Percentiles rank a stretch among this genome's conserved stretches.
Conservation (phyloP, 352 stramenopile genomes). For the Pythium rhizo-oryzae region DNA sequence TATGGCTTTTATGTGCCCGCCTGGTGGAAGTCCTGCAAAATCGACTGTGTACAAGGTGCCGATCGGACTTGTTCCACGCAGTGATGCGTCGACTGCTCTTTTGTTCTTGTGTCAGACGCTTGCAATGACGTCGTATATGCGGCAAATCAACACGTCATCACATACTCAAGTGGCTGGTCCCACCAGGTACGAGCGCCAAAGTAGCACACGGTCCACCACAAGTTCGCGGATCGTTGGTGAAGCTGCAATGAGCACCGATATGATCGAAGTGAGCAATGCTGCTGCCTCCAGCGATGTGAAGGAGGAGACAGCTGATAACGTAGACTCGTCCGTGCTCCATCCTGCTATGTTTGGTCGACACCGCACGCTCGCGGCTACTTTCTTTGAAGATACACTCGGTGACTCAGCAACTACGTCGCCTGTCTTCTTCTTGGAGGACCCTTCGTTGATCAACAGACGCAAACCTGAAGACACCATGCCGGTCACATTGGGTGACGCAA, state of each 20-base stretch:
- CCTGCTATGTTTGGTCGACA: constrained; percentile 19
- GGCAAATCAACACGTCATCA: constrained; percentile 24
- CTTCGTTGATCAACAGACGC: not conserved
- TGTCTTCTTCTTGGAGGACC: constrained; percentile 34
- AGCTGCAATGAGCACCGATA: not conserved
- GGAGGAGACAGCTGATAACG: not conserved
- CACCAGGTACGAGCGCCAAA: constrained; percentile 19
- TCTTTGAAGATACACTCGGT: not conserved
- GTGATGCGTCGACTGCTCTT: constrained; percentile 23
- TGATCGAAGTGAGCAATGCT: not conserved
- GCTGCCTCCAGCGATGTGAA: not conserved
- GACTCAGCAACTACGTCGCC: constrained; percentile 8
- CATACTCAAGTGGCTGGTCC: not conserved
- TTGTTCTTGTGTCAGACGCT: constrained; percentile 39
- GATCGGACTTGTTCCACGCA: constrained; percentile 5
- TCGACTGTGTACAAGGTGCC: constrained; percentile 50
- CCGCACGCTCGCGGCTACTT: not conserved
- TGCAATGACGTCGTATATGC: constrained; percentile 34
- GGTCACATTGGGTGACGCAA: constrained; percentile 45
- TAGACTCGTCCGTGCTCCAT: constrained; percentile 11
- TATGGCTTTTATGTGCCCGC: constrained; percentile 77
- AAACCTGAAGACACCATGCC: not conserved
- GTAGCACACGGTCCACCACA: not conserved
- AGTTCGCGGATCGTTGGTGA: not conserved
- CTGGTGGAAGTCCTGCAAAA: constrained; percentile 39